A percentile compares a stretch with the other conserved stretches of the same genome.
Evolutionary conservation across 768 basidiomycete species (phyloP).

Genomic region (Amanita rimosa): DNA sequence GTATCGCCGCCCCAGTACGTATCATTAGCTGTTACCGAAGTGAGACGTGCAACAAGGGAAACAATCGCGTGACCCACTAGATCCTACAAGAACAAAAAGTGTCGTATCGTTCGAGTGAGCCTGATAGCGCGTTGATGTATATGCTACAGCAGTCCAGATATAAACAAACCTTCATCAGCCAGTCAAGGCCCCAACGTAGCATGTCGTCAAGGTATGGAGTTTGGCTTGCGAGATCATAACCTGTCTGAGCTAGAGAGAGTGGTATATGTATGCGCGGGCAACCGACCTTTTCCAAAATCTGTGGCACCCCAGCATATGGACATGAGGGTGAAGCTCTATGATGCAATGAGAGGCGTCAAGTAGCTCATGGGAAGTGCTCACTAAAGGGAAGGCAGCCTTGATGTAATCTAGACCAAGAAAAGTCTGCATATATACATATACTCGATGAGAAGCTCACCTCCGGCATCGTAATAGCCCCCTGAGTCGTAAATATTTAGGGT

Average conservation of each 20-base stretch:
- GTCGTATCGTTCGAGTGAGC: conserved; percentile 69
- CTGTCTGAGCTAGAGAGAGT: conserved; percentile 20
- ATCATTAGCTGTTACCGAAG: conserved; percentile 39
- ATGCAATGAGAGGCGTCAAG: background rate
- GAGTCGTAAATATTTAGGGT: background rate
- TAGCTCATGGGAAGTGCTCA: conserved; percentile 20
- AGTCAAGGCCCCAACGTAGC: conserved; percentile 85
- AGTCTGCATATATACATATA: conserved; percentile 1
- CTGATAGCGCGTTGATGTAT: conserved; percentile 24
- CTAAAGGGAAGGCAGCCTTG: conserved; percentile 80
- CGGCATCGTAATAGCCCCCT: conserved; percentile 87
- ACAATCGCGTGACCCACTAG: conserved; percentile 27
- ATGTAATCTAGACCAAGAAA: conserved; percentile 53
- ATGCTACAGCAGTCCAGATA: background rate
- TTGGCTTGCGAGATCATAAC: conserved; percentile 79
- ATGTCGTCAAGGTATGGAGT: conserved; percentile 87
- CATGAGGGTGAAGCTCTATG: conserved; percentile 70
- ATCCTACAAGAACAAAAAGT: conserved; percentile 69
- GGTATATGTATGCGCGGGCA: background rate
- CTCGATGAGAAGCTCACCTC: conserved; percentile 38
- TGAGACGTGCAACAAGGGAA: conserved; percentile 18
- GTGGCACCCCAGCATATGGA: conserved; percentile 87
- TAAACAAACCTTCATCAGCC: conserved; percentile 69
- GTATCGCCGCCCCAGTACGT: conserved; percentile 87
- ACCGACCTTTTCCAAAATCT: conserved; percentile 65